Base-by-base conservation (phyloP, 2,329 filamentous ascomycete genomes). In the Dothistroma septosporum region DNA sequence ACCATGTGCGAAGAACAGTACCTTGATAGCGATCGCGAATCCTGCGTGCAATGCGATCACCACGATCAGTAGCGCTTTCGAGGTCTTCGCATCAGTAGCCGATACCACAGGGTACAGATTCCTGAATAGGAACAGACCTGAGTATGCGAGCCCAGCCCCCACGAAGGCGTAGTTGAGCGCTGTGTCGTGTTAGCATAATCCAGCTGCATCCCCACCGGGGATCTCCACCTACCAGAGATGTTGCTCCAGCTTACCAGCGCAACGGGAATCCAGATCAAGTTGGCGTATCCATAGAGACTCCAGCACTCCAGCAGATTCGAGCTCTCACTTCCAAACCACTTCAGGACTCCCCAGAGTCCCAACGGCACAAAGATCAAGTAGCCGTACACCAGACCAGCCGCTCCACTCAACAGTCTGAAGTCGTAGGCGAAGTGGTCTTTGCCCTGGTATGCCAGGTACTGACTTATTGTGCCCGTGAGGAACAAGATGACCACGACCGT, bases 401-500 rank as follows among this genome's bases (percentile, higher is more conserved):
- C 92, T 49, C 90, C 94, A 66, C 90, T 95, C 67, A 99, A 76
- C 66, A 99, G 79, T 68, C 83, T 87, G 71, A 99, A 99, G 73
- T 97, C 92, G 76, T 97, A 97, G 52, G 87, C 87, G 75, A 97
- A 97, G 60, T 89, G 86, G 22, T 85, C 78, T 54, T 83, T 83
- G 57, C 85, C 83, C 48, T 84, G 84, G 24, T 83, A 83, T 28
- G 89, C 85, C 54, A 97, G 79, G 76, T 96, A 97, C 76, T 94
- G 89, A 73, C 88, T 95, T 66, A 99, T 96, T 0, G 94, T 97
- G 12, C 94, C 94, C 0, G 93, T 94, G 49, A 99, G 76, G 77
- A 99, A 99, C 33, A 99, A 79, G 62, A 99, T 97, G 65, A 99
- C 84, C 12, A 99, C 88, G 10, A 99, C 94, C 0, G 94, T 97